Base-by-base conservation (phyloP, 2,329 filamentous ascomycete genomes). In the Aspergillus piperis region DNA sequence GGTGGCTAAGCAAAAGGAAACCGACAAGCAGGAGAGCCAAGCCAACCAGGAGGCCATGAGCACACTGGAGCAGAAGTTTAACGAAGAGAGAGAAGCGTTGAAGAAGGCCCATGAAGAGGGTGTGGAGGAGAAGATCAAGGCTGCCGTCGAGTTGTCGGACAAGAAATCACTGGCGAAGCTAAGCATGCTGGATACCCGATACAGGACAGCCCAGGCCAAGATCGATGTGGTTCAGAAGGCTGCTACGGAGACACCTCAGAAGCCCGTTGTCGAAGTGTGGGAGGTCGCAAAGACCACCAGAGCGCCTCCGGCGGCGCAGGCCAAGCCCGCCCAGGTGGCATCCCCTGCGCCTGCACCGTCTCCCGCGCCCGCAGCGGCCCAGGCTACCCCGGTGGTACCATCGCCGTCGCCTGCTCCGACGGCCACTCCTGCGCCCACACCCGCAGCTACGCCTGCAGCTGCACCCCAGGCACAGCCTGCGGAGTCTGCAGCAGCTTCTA, bases 231-330 rank as follows among this genome's bases (percentile, higher is more conserved):
- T 98, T 3, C 85, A 92, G 70, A 90, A 87, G 50, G 93, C 94
- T 11, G 92, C 90, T 0, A 84, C 83, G n/a, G 90, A 96, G 51
- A 97, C 93, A 0, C 94, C 94, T 0, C 83, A 94, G 68, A 88
- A 87, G 72, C 86, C 92, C 0, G 92, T 98, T 3, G 85, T 81
- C 8, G 92, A 97, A 75, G 93, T 97, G 0, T 97, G 91, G 90
- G 87, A 89, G 64, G 80, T 90, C 57, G 92, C 90, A 0, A 93
- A 94, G 76, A 81, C 78, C 56, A 84, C 86, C 10, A 89, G 86
- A 72, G 81, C 84, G 21, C 73, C 81, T 19, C 73, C 81, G 19
- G 64, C 75, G 30, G 60, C 71, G 41, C 68, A 71, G 41, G 60
- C 69, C 15, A 77, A 72, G 63, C 71, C 73, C 17, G 57, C 64